These are phyloP conservation scores for Raddia distichophylla DNA, from an alignment of 176 grass and related monocot genomes.

Conservation along the genomic window DNA sequence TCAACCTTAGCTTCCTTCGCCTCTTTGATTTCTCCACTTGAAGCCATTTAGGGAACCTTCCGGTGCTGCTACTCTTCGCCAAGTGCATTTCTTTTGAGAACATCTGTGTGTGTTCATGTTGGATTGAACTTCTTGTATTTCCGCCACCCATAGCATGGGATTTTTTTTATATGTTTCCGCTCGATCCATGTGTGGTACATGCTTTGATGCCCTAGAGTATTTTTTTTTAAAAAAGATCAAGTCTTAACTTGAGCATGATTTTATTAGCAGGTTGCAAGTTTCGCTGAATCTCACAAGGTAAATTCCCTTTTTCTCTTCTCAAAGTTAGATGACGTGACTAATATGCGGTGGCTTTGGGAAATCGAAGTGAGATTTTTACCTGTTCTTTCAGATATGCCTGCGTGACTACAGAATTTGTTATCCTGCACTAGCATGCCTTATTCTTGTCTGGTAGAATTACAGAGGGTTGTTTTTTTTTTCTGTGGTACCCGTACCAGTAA, in stretches of 20 bases:
- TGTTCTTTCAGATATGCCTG: neutral
- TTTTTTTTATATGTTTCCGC: neutral
- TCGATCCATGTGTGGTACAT: neutral
- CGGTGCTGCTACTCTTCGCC: neutral
- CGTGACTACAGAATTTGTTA: neutral
- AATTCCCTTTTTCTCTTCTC: neutral
- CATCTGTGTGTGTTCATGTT: neutral
- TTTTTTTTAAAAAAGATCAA: neutral
- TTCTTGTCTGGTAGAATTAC: neutral
- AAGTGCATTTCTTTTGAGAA: neutral
- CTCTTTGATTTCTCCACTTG: neutral
- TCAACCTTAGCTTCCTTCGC: neutral
- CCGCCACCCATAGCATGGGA: neutral
- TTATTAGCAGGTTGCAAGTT: constrained; percentile 35
- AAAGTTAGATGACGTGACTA: neutral
- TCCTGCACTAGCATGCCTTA: neutral
- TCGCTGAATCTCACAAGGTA: constrained; percentile 32
- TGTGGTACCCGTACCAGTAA: neutral
- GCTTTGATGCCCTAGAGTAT: neutral
- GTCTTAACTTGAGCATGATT: neutral
- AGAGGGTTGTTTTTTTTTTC: neutral
- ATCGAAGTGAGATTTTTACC: neutral
- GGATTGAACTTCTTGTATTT: constrained; percentile 16
- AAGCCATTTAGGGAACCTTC: neutral
- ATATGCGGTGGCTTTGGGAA: neutral